phyloP scores from a whole-genome alignment of 148 eudicot species.

The Fallopia convolvulus region DNA sequence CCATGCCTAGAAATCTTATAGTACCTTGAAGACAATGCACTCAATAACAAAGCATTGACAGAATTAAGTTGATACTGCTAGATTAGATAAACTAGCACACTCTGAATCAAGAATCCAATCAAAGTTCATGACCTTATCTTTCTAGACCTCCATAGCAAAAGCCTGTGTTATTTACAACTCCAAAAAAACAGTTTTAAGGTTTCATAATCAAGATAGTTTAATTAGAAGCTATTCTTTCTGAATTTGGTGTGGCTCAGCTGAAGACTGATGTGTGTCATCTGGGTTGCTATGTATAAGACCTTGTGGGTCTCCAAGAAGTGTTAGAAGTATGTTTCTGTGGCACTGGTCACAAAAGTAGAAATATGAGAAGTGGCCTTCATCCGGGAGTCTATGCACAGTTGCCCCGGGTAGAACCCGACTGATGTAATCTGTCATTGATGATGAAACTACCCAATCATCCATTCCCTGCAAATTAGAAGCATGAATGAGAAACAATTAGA shows the following conservation, averaged over 20 bases:
- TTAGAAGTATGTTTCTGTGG: conserved; percentile 59
- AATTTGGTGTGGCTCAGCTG: background rate
- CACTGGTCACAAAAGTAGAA: conserved; percentile 69
- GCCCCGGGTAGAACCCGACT: conserved; percentile 56
- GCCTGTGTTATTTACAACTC: conserved; percentile 13
- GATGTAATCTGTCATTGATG: conserved; percentile 66
- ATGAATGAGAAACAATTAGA: background rate
- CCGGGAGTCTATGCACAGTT: conserved; percentile 49
- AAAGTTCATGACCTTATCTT: background rate
- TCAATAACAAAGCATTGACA: background rate
- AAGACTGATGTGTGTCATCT: conserved; percentile 5
- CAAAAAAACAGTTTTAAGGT: background rate
- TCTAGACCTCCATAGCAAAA: conserved; percentile 7
- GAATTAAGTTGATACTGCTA: background rate
- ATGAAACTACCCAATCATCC: conserved; percentile 74
- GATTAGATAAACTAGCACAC: background rate
- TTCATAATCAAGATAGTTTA: background rate
- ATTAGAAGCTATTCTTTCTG: background rate
- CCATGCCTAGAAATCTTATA: background rate
- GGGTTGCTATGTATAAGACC: conserved; percentile 40
- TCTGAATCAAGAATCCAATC: background rate
- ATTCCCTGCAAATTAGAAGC: conserved; percentile 43
- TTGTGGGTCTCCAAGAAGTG: conserved; percentile 66
- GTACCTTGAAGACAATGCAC: background rate
- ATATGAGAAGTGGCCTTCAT: conserved; percentile 84